phyloP scores from a whole-genome alignment of 208 protist genomes.

The Trypanosoma caninum region DNA sequence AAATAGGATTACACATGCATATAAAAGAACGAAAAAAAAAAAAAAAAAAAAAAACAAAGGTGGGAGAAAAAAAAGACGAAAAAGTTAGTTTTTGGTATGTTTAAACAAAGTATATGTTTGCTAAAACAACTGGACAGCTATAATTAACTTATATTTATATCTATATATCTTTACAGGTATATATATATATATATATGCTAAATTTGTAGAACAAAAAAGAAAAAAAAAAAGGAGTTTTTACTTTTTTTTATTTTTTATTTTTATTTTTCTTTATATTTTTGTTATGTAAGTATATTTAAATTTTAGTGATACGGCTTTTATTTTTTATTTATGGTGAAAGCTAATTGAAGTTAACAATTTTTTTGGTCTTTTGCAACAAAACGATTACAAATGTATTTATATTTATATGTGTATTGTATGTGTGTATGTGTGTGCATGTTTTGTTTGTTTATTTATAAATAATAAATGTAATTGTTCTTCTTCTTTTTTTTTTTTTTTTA shows the following conservation, averaged over 20 bases:
- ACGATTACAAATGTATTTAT: neutral
- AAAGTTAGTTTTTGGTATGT: too few species aligned
- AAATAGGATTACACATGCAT: neutral
- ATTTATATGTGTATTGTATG: constrained; percentile 11
- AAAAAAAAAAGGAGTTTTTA: too few species aligned
- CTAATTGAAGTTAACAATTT: neutral
- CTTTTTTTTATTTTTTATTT: constrained; percentile 13
- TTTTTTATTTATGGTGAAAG: neutral
- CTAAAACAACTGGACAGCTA: too few species aligned
- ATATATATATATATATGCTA: too few species aligned
- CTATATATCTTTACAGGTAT: too few species aligned
- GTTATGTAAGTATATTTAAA: neutral
- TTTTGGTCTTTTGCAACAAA: neutral
- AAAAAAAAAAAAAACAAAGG: constrained; percentile 1
- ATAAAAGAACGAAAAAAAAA: neutral
- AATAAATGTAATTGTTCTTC: neutral
- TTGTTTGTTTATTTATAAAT: neutral
- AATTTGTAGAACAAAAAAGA: too few species aligned
- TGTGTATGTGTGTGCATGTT: neutral
- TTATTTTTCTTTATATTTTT: neutral
- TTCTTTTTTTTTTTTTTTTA: constrained; percentile 6
- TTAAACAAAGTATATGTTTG: neutral
- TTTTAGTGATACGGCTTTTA: too few species aligned
- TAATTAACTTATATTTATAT: too few species aligned
- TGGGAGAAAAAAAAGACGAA: neutral